Evolutionary conservation across 2,329 filamentous ascomycete species (phyloP).

Genomic region (Colletotrichum siamense): DNA sequence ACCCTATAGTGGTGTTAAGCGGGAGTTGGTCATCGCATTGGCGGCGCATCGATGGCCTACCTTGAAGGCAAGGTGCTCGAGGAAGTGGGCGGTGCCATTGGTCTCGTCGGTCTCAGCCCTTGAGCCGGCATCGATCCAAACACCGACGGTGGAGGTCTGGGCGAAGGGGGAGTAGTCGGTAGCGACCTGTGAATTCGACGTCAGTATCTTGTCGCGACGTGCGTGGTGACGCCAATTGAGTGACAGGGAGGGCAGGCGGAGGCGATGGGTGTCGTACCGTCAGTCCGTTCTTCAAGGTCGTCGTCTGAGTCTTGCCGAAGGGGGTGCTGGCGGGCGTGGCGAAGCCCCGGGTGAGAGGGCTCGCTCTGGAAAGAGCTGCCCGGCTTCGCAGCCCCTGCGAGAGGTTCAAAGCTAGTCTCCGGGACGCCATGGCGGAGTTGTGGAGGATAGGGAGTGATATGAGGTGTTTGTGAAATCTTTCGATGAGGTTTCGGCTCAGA

Average conservation of each 20-base stretch:
- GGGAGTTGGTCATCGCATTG: neutral
- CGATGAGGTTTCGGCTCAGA: constrained; percentile 41
- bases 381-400: constrained; percentile 88
- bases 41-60: constrained; percentile 50
- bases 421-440: constrained; percentile 83
- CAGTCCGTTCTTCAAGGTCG: constrained; percentile 95
- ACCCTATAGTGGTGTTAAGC: constrained; percentile 59
- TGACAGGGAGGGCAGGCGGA: neutral
- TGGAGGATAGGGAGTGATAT: constrained; percentile 53
- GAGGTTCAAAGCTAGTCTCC: constrained; percentile 95
- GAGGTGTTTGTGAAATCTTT: constrained; percentile 63
- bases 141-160: constrained; percentile 96
- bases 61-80: constrained; percentile 99
- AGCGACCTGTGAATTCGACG: constrained; percentile 71
- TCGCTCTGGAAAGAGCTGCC: constrained; percentile 79
- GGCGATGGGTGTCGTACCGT: constrained; percentile 67
- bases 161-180: constrained; percentile 98
- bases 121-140: constrained; percentile 99
- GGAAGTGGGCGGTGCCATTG: constrained; percentile 99
- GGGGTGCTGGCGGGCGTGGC: constrained; percentile 76
- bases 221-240: constrained; percentile 41
- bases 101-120: constrained; percentile 97
- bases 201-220: constrained; percentile 30
- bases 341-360: constrained; percentile 83
- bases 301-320: constrained; percentile 89